These are phyloP conservation scores for Penicillium sp. DNA, from an alignment of 2,329 filamentous ascomycete genomes.

Conservation along the genomic window DNA sequence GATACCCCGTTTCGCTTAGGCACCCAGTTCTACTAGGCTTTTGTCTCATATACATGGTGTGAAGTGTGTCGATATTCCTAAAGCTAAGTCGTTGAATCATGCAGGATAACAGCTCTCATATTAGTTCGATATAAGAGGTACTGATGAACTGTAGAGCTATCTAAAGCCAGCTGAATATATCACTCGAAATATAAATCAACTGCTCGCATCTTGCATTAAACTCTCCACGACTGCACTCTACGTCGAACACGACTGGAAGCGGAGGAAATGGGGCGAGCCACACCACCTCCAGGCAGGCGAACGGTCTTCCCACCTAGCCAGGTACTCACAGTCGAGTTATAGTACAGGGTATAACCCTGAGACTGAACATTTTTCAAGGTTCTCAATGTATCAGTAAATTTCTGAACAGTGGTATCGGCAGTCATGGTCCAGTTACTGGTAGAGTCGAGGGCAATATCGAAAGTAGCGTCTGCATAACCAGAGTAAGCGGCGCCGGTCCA, in stretches of 20 bases:
- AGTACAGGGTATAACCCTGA: conserved; percentile 17
- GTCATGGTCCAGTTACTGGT: conserved; percentile 22
- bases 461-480: conserved; percentile 10
- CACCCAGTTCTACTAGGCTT: no score
- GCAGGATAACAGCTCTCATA: no score
- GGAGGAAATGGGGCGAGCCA: conserved; percentile 11
- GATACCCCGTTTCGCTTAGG: no score
- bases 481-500: conserved; percentile 24
- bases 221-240: neutral
- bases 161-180: no score
- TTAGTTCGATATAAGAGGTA: no score
- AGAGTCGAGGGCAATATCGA: conserved; percentile 17
- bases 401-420: conserved; percentile 13
- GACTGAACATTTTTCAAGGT: conserved; percentile 15
- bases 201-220: no score
- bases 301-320: conserved; percentile 18
- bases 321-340: conserved; percentile 15
- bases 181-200: no score
- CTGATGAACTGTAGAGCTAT: no score
- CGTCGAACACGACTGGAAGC: conserved; percentile 1
- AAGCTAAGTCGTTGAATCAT: no score
- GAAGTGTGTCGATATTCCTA: no score
- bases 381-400: conserved; percentile 16
- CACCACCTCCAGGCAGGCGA: conserved; percentile 11
- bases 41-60: no score